These are phyloP conservation scores for Herpotrichia juniperi DNA, from an alignment of 2,329 filamentous ascomycete species.

Conservation along the genomic window DNA sequence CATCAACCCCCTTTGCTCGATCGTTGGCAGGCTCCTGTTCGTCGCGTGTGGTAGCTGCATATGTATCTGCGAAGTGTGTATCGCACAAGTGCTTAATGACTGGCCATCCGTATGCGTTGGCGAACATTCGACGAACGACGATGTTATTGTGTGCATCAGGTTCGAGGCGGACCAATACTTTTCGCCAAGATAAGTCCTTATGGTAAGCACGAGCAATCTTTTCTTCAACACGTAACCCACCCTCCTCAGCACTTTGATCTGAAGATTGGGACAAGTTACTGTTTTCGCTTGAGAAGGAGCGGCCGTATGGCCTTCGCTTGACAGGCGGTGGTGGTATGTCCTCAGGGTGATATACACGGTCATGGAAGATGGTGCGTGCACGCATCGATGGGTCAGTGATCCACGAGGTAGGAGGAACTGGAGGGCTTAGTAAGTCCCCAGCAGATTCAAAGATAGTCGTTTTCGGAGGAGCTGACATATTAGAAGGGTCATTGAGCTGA, in stretches of 20 bases:
- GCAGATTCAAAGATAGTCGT: constrained; percentile 96
- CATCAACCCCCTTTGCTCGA: constrained; percentile 66
- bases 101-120: constrained; percentile 97
- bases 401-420: constrained; percentile 80
- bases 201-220: constrained; percentile 98
- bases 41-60: constrained; percentile 68
- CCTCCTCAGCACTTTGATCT: constrained; percentile 49
- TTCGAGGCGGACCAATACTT: constrained; percentile 92
- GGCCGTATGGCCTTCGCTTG: constrained; percentile 44
- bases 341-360: constrained; percentile 89
- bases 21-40: constrained; percentile 71
- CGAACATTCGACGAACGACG: constrained; percentile 93
- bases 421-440: constrained; percentile 88
- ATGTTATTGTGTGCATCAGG: constrained; percentile 99
- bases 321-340: constrained; percentile 85
- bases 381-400: constrained; percentile 82
- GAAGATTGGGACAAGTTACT: constrained; percentile 30
- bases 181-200: constrained; percentile 88
- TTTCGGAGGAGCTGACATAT: constrained; percentile 75
- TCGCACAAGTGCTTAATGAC: constrained; percentile 95
- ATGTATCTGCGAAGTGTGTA: constrained; percentile 85
- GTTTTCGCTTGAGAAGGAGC: constrained; percentile 47
- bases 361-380: constrained; percentile 92
- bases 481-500: constrained; percentile 51
- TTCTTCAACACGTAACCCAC: constrained; percentile 89